Conservation (phyloP, 1,284 basidiomycete species). For the Leccinum angustisporum region DNA sequence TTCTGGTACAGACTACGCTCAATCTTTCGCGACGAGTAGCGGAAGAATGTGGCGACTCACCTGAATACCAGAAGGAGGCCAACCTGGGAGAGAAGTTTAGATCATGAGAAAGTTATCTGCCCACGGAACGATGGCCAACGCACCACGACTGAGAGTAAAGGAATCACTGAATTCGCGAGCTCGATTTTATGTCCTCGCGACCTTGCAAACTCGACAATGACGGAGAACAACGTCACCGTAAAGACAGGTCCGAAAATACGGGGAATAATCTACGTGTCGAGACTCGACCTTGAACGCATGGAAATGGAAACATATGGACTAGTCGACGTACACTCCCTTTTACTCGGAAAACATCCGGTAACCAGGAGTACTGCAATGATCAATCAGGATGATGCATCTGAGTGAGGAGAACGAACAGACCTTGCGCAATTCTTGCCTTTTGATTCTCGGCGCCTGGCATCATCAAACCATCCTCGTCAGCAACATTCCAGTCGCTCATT, state of each 20-base stretch:
- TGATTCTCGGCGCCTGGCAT: conserved; percentile 29
- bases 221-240: conserved; percentile 78
- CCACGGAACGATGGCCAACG: conserved; percentile 35
- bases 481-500: conserved; percentile 1
- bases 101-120: neutral
- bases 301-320: conserved; percentile 1
- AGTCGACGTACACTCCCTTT: conserved; percentile 61
- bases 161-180: conserved; percentile 75
- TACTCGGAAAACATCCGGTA: conserved; percentile 81
- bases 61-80: conserved; percentile 78
- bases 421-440: conserved; percentile 33
- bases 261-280: conserved; percentile 51
- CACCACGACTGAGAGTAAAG: conserved; percentile 87
- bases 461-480: conserved; percentile 6
- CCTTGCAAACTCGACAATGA: conserved; percentile 57
- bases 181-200: conserved; percentile 52
- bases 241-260: conserved; percentile 78
- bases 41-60: conserved; percentile 37
- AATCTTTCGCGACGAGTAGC: neutral
- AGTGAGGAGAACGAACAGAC: conserved; percentile 11
- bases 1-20: conserved; percentile 16
- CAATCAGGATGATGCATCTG: neutral
- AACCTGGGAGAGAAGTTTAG: conserved; percentile 42
- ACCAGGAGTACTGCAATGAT: conserved; percentile 74
- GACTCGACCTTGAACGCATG: conserved; percentile 5